These are phyloP conservation scores for Isatis lusitanica DNA, from an alignment of 441 rosid species.

Conservation along the genomic window DNA sequence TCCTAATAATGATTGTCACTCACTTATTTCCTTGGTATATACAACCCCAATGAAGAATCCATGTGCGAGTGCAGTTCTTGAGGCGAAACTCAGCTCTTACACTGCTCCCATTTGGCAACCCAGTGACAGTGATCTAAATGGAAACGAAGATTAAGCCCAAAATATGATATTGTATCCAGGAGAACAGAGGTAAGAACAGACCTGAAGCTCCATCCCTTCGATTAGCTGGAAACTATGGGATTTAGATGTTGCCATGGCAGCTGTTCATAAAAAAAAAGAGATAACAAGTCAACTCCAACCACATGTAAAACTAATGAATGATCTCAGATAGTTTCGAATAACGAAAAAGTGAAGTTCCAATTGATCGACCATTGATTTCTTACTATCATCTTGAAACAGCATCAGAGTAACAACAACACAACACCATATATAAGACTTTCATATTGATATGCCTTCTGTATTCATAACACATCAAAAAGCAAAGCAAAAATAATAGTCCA, in stretches of 20 bases:
- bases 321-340: not conserved
- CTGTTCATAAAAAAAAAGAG: conserved; percentile 24
- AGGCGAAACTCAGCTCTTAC: conserved; percentile 67
- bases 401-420: not conserved
- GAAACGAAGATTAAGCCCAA: not conserved
- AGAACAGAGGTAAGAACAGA: conserved; percentile 27
- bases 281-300: conserved; percentile 13
- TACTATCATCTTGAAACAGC: not conserved
- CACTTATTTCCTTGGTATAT: conserved; percentile 55
- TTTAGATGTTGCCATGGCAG: conserved; percentile 51
- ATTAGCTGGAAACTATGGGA: conserved; percentile 54
- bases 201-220: conserved; percentile 68
- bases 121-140: conserved; percentile 50
- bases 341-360: not conserved
- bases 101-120: conserved; percentile 46
- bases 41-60: conserved; percentile 77
- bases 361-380: not conserved
- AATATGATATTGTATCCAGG: not conserved
- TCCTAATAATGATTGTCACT: conserved; percentile 26
- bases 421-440: not conserved
- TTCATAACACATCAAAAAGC: not conserved
- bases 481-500: not conserved
- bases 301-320: conserved; percentile 2
- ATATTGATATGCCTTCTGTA: not conserved
- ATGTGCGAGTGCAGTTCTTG: conserved; percentile 52